Percentiles rank a stretch among this genome's conserved stretches.
Conservation (phyloP, 2,329 filamentous ascomycete genomes). For the Alternaria sp. region DNA sequence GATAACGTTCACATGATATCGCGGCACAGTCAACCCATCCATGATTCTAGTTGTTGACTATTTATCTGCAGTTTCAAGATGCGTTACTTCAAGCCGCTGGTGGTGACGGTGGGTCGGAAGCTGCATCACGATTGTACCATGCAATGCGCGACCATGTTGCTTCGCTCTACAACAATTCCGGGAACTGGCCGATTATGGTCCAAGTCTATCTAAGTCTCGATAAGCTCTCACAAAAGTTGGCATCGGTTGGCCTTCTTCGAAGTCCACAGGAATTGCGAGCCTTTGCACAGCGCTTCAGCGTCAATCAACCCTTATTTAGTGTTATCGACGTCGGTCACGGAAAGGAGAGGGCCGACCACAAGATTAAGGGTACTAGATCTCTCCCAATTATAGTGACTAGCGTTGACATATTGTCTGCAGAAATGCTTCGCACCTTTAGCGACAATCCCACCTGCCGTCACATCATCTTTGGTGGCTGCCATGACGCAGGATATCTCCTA, state of each 20-base stretch:
- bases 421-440: slow-evolving; percentile 57
- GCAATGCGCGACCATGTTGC: slow-evolving; percentile 55
- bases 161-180: slow-evolving; percentile 51
- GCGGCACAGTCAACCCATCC: neutral
- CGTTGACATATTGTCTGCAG: slow-evolving; percentile 30
- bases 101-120: slow-evolving; percentile 56
- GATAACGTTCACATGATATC: neutral
- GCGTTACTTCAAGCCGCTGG: slow-evolving; percentile 51
- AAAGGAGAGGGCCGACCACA: slow-evolving; percentile 58
- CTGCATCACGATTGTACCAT: slow-evolving; percentile 54
- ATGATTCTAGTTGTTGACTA: neutral
- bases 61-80: slow-evolving; percentile 53
- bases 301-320: slow-evolving; percentile 57
- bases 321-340: slow-evolving; percentile 58
- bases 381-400: neutral
- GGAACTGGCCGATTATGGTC: slow-evolving; percentile 56
- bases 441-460: slow-evolving; percentile 57
- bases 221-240: slow-evolving; percentile 54
- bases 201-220: slow-evolving; percentile 59
- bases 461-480: slow-evolving; percentile 58
- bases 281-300: slow-evolving; percentile 56
- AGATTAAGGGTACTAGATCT: slow-evolving; percentile 51
- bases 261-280: slow-evolving; percentile 50
- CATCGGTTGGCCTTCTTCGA: slow-evolving; percentile 52
- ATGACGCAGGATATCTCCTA: slow-evolving; percentile 57